These are phyloP conservation scores for Xylaria intraflava DNA, from an alignment of 495 filamentous ascomycete genomes.

Conservation along the genomic window DNA sequence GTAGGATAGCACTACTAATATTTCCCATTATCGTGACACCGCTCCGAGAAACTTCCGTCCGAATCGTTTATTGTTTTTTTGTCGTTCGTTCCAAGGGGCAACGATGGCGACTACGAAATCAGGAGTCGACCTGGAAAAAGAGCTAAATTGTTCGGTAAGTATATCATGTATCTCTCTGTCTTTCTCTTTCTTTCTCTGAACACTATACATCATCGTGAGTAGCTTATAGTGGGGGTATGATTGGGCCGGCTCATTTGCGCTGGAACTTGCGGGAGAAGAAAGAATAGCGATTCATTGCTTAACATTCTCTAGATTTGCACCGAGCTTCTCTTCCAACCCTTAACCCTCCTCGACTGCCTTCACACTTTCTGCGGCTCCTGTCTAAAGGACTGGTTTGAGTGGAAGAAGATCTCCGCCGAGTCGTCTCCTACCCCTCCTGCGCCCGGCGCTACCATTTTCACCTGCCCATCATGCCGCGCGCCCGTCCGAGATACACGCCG, in stretches of 20 bases:
- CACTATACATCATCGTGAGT: not conserved
- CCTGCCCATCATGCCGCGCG: conserved; percentile 89
- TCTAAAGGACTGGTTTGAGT: conserved; percentile 88
- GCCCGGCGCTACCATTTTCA: conserved; percentile 54
- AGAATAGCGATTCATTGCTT: not conserved
- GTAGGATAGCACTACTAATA: too few species aligned
- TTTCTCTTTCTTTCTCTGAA: not conserved
- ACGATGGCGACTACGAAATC: conserved; percentile 21
- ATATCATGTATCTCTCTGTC: conserved; percentile 5
- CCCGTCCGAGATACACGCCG: conserved; percentile 72
- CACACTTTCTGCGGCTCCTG: conserved; percentile 96
- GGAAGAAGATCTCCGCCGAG: conserved; percentile 43
- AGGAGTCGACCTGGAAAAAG: conserved; percentile 68
- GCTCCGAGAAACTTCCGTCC: not conserved
- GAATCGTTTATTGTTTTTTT: not conserved
- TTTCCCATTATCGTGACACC: not conserved
- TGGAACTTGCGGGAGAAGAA: not conserved
- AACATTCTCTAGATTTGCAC: conserved; percentile 71
- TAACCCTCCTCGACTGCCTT: conserved; percentile 93
- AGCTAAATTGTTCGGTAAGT: conserved; percentile 87
- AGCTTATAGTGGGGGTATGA: conserved; percentile 23
- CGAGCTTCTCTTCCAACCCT: conserved; percentile 88
- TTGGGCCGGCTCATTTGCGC: conserved; percentile 32
- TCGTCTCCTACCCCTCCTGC: conserved; percentile 39
- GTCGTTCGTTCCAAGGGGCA: not conserved